These are phyloP conservation scores for Amborella trichopoda DNA, from an alignment of 164 flowering plant species.

Conservation along the genomic window DNA sequence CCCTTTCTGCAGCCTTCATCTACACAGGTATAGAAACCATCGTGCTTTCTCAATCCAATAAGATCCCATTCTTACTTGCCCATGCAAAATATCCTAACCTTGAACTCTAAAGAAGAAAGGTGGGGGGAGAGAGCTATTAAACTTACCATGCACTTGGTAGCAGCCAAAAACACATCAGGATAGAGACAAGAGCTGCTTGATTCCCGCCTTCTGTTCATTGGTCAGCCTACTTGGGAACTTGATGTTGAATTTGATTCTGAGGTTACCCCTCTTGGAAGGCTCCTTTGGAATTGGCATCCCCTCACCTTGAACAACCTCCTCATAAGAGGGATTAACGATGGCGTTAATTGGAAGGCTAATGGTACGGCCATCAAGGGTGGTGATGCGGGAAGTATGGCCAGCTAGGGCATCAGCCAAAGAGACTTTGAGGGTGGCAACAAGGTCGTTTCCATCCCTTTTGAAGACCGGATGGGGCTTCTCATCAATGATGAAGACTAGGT, in stretches of 20 bases:
- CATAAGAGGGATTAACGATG: conserved; percentile 51
- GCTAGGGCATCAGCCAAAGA: conserved; percentile 79
- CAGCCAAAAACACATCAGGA: no score
- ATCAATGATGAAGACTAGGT: conserved; percentile 77
- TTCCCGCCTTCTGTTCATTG: no score
- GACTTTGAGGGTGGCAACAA: conserved; percentile 53
- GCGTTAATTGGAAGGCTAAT: conserved; percentile 46
- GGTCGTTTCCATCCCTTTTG: conserved; percentile 88
- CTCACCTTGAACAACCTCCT: conserved; percentile 74
- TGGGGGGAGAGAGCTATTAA: no score
- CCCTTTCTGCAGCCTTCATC: no score
- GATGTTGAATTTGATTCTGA: conserved; percentile 76
- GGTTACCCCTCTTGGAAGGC: conserved; percentile 64
- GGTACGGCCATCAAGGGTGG: conserved; percentile 70
- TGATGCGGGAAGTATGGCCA: conserved; percentile 61
- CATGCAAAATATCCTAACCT: no score
- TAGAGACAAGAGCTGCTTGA: no score
- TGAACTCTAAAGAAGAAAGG: no score
- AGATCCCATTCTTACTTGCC: no score
- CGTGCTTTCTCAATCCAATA: no score
- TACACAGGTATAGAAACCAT: no score
- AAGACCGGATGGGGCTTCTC: conserved; percentile 75
- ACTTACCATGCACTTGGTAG: no score
- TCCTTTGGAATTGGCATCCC: conserved; percentile 94
- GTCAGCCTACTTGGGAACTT: no score